These are phyloP conservation scores for Cutaneotrichosporon daszewskae DNA, from an alignment of 1,284 basidiomycete genomes.

Conservation along the genomic window DNA sequence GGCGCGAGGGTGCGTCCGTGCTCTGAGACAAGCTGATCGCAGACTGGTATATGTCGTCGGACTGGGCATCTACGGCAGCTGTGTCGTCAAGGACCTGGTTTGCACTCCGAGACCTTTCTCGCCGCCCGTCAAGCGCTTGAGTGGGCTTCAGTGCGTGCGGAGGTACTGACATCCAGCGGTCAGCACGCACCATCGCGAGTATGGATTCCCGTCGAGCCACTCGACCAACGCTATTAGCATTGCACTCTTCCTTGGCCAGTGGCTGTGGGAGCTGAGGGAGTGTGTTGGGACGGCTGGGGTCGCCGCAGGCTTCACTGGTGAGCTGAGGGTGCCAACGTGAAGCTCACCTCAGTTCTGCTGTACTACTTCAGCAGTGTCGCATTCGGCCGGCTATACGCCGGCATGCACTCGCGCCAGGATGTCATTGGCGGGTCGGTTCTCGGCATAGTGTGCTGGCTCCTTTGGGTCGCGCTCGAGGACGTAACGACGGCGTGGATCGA, in stretches of 20 bases:
- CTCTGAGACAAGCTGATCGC: background rate
- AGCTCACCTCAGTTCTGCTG: conserved; percentile 47
- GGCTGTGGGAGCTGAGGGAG: conserved; percentile 27
- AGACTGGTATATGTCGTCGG: conserved; percentile 70
- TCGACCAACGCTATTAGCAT: conserved; percentile 87
- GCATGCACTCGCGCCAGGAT: conserved; percentile 77
- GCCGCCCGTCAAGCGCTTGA: conserved; percentile 78
- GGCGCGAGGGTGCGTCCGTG: conserved; percentile 45
- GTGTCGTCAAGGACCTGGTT: conserved; percentile 79
- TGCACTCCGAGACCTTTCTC: conserved; percentile 87
- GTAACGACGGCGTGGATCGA: conserved; percentile 46
- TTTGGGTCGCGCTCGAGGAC: conserved; percentile 48
- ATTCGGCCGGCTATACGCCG: conserved; percentile 82
- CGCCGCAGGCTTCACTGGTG: conserved; percentile 23
- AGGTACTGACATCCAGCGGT: conserved; percentile 55
- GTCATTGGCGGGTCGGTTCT: conserved; percentile 62
- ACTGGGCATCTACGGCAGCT: conserved; percentile 75
- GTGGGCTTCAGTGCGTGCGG: conserved; percentile 21
- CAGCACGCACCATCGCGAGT: conserved; percentile 64
- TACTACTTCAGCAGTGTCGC: conserved; percentile 73
- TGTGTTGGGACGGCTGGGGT: conserved; percentile 14
- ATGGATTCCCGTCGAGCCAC: conserved; percentile 88
- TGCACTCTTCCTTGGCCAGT: conserved; percentile 60
- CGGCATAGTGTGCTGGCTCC: conserved; percentile 62
- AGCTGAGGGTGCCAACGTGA: conserved; percentile 4